A percentile compares a stretch with the other conserved stretches of the same genome.
These are phyloP conservation scores for Tephrocybe sp. DNA, from an alignment of 768 basidiomycete species.

Conservation along the genomic window DNA sequence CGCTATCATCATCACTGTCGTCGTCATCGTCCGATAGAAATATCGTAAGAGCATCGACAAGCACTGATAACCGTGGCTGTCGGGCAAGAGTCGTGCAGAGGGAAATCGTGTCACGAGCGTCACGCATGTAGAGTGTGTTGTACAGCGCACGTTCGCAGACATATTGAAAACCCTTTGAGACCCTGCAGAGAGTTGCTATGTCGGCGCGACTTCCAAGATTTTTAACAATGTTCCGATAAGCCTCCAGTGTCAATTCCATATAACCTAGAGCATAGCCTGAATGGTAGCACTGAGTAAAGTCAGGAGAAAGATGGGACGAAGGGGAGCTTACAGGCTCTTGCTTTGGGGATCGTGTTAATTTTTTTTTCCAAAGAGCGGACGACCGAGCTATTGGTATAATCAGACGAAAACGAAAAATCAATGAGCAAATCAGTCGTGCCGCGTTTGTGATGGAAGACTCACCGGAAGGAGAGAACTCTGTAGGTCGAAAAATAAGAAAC, in stretches of 20 bases:
- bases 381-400: slow-evolving; percentile 6
- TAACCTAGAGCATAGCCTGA: slow-evolving; percentile 41
- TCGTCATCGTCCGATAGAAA: slow-evolving; percentile 31
- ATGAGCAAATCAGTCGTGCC: not conserved
- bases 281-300: not conserved
- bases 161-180: slow-evolving; percentile 51
- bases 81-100: slow-evolving; percentile 47
- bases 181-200: slow-evolving; percentile 54
- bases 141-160: slow-evolving; percentile 60
- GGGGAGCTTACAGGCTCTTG: slow-evolving; percentile 28
- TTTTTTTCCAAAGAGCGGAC: slow-evolving; percentile 18
- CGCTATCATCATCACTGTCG: slow-evolving; percentile 26
- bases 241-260: slow-evolving; percentile 62
- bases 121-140: slow-evolving; percentile 50
- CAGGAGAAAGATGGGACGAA: not conserved
- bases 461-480: slow-evolving; percentile 3
- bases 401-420: slow-evolving; percentile 1
- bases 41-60: slow-evolving; percentile 57
- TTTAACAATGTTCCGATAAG: slow-evolving; percentile 54
- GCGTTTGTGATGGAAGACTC: slow-evolving; percentile 4
- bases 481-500: slow-evolving; percentile 1
- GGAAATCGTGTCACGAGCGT: slow-evolving; percentile 34
- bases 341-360: slow-evolving; percentile 16
- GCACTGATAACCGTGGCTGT: slow-evolving; percentile 44
- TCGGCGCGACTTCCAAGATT: slow-evolving; percentile 50